These are phyloP conservation scores for Nymphaea thermarum DNA, from an alignment of 164 flowering plant genomes.

Conservation along the genomic window DNA sequence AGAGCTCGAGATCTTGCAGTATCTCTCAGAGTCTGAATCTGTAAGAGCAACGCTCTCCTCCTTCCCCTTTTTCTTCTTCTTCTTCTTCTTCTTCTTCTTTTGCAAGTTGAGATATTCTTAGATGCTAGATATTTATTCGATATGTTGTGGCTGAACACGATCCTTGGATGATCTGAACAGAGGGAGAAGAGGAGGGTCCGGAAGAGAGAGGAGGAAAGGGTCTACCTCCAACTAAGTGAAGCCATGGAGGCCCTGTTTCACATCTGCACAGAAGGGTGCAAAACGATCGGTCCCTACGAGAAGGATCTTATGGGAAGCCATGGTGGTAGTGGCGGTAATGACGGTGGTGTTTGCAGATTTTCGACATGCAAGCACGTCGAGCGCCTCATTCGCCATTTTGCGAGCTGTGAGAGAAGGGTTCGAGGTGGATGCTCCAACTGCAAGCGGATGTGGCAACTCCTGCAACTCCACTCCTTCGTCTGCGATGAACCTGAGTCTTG, in stretches of 20 bases:
- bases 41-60: slow-evolving; percentile 17
- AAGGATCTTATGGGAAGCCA: slow-evolving; percentile 23
- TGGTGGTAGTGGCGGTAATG: slow-evolving; percentile 58
- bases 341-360: slow-evolving; percentile 14
- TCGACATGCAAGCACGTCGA: slow-evolving; percentile 74
- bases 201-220: slow-evolving; percentile 31
- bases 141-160: background rate
- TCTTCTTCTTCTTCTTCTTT: slow-evolving; percentile 2
- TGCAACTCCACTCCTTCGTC: slow-evolving; percentile 65
- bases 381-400: slow-evolving; percentile 60
- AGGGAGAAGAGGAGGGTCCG: slow-evolving; percentile 36
- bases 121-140: background rate
- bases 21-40: slow-evolving; percentile 70
- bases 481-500: slow-evolving; percentile 64
- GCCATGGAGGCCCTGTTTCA: slow-evolving; percentile 92
- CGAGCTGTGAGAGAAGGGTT: slow-evolving; percentile 49
- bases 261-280: slow-evolving; percentile 89
- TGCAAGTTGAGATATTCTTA: background rate
- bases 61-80: background rate
- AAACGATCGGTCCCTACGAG: slow-evolving; percentile 58
- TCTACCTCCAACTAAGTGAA: slow-evolving; percentile 70
- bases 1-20: slow-evolving; percentile 73
- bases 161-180: slow-evolving; percentile 19
- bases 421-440: slow-evolving; percentile 68
- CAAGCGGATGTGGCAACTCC: slow-evolving; percentile 95